Evolutionary conservation across 2,329 filamentous ascomycete species (phyloP).

Genomic region (Calonectria ilicicola): DNA sequence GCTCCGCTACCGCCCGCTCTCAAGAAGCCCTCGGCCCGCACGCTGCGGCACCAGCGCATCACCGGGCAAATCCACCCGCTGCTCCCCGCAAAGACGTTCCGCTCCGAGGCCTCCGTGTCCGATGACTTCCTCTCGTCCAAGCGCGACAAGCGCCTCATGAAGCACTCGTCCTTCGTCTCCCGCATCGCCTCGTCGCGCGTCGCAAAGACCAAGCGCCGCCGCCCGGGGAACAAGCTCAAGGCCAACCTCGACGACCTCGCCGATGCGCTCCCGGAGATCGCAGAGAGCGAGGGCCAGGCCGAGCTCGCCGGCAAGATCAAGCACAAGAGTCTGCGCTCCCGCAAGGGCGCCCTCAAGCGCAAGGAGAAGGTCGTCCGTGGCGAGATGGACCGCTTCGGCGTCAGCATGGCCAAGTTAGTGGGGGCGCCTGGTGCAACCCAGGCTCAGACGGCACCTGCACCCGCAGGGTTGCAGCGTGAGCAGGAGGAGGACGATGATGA

Average conservation of each 20-base stretch:
- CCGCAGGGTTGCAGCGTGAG: conserved; percentile 21
- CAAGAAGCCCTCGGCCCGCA: conserved; percentile 68
- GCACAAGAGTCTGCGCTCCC: conserved; percentile 79
- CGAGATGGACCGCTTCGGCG: conserved; percentile 87
- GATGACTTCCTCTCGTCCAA: conserved; percentile 79
- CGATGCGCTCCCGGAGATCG: conserved; percentile 79
- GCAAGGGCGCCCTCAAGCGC: conserved; percentile 84
- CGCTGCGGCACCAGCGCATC: conserved; percentile 65
- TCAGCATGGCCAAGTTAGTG: conserved; percentile 82
- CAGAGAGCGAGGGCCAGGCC: conserved; percentile 58
- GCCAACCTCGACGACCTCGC: conserved; percentile 81
- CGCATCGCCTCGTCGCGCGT: conserved; percentile 30
- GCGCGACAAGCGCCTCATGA: conserved; percentile 85
- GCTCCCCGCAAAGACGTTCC: conserved; percentile 64
- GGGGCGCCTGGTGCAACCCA: conserved; percentile 46
- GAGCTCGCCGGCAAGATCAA: conserved; percentile 70
- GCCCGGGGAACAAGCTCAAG: conserved; percentile 81
- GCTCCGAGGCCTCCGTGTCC: conserved; percentile 61
- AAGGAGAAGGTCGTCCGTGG: conserved; percentile 83
- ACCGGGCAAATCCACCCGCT: conserved; percentile 62
- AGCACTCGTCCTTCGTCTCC: conserved; percentile 77
- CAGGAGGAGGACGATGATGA: conserved; percentile 32
- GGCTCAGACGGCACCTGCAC: conserved; percentile 6
- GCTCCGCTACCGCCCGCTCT: conserved; percentile 52
- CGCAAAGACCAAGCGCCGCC: conserved; percentile 53